phyloP scores from a whole-genome alignment of 2,329 filamentous ascomycete species.

The Pyrenophora seminiperda region DNA sequence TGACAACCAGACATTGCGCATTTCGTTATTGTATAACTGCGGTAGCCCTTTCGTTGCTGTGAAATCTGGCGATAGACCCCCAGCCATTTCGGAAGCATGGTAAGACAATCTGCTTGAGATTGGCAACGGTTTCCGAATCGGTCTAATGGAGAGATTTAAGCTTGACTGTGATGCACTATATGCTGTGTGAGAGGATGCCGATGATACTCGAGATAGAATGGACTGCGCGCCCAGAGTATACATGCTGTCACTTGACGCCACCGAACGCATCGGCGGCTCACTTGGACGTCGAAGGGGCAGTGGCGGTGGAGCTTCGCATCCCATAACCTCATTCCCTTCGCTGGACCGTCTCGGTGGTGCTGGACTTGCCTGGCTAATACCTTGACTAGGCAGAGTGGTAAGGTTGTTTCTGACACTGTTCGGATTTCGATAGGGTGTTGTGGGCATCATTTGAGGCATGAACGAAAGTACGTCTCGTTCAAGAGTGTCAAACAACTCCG shows the following conservation, averaged over 20 bases:
- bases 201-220: slow-evolving; percentile 20
- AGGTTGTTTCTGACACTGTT: background rate
- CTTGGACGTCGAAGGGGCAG: slow-evolving; percentile 31
- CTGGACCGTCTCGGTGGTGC: slow-evolving; percentile 16
- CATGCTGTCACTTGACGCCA: slow-evolving; percentile 17
- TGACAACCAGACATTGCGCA: slow-evolving; percentile 30
- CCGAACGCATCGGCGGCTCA: slow-evolving; percentile 15
- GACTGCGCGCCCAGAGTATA: slow-evolving; percentile 12
- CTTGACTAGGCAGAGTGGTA: background rate
- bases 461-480: slow-evolving; percentile 24
- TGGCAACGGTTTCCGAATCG: slow-evolving; percentile 19
- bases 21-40: slow-evolving; percentile 20
- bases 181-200: slow-evolving; percentile 24
- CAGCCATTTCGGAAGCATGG: slow-evolving; percentile 8
- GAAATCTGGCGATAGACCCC: background rate
- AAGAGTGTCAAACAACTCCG: slow-evolving; percentile 16
- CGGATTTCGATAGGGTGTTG: slow-evolving; percentile 3
- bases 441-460: slow-evolving; percentile 22
- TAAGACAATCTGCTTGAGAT: slow-evolving; percentile 19
- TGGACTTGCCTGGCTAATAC: background rate
- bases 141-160: slow-evolving; percentile 3
- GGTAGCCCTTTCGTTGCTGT: background rate
- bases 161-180: slow-evolving; percentile 9
- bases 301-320: slow-evolving; percentile 12
- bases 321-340: background rate